Percentiles rank a stretch among this genome's conserved stretches.
Conservation (phyloP, 176 grass and related monocot genomes). For the Pharus latifolius region DNA sequence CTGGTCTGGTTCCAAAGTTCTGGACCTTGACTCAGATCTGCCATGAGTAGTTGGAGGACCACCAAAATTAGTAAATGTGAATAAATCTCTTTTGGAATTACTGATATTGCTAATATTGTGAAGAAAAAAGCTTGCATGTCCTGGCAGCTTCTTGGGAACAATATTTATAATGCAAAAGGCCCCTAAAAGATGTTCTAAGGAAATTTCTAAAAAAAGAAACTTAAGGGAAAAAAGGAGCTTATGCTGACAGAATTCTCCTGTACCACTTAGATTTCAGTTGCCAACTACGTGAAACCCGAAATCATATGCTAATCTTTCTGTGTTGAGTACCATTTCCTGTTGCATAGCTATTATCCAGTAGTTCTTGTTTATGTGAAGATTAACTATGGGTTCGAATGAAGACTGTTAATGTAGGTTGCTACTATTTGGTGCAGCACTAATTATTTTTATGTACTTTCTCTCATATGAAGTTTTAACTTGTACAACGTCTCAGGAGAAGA, state of each 20-base stretch:
- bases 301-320: no score
- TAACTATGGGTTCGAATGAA: neutral
- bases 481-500: constrained; percentile 60
- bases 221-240: neutral
- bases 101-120: no score
- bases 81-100: neutral
- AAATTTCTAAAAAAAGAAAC: neutral
- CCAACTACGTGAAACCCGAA: no score
- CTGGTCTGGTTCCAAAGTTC: no score
- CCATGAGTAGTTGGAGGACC: neutral
- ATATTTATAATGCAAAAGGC: no score
- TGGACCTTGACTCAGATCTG: no score
- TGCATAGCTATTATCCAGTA: no score
- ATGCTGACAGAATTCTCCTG: neutral
- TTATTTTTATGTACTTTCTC: neutral
- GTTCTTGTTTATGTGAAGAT: neutral
- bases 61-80: neutral
- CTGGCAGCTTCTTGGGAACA: no score
- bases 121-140: no score
- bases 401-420: no score
- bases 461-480: constrained; percentile 8
- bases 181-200: no score
- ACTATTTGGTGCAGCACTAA: neutral
- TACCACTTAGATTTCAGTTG: neutral
- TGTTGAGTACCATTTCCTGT: no score